Evolutionary conservation across 371 early-diverging fungal genomes (phyloP), one percentile per base, ranked within the genome.

Genomic region (Lichtheimia ramosa): DNA sequence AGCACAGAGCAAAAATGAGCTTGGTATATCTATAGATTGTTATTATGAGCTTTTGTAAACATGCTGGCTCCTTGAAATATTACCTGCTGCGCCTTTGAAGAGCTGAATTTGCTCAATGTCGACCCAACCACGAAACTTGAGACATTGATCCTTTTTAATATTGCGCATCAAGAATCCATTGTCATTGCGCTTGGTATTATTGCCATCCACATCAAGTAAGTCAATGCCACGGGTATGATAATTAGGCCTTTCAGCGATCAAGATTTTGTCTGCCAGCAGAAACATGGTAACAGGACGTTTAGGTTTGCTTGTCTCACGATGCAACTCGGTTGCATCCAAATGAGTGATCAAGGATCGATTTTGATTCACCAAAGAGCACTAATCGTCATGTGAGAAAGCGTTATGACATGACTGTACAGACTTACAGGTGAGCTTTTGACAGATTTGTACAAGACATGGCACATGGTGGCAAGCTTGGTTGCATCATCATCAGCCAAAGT

Each of bases 41-140:
- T 3, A 56, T 18, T 54, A 54, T 15, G 46, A 28, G 28, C 28
- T 7, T 28, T 25, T 25, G 25, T 5, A 25, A 25, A 25, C 2
- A 25, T 7, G 28, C 28, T 7, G 28, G 6, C 28, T 28, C 28
- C 28, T 6, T 28, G 28, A 28, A 25, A 28, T 7, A 7, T 12
- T 75, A 77, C 77, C 77, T 66, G 64, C 58, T 39, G 70, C 61
- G 14, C 81, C 81, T 43, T 73, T 49, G 48, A 81, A 81, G 0
- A 81, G 14, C 43, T 81, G 78, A 8, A 76, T 66, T 39, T 68
- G 57, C 12, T 72, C 60, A 25, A 81, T 74, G 51, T 75, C 78
- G 3, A 63, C 68, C 81, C 81, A 81, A 10, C 81, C 81, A 54
- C 72, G 77, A 52, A 81, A 77, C 48, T 75, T 78, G 15, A 79